These are phyloP conservation scores for Mycoemilia scoparia DNA, from an alignment of 192 early-diverging fungal species.

Conservation along the genomic window DNA sequence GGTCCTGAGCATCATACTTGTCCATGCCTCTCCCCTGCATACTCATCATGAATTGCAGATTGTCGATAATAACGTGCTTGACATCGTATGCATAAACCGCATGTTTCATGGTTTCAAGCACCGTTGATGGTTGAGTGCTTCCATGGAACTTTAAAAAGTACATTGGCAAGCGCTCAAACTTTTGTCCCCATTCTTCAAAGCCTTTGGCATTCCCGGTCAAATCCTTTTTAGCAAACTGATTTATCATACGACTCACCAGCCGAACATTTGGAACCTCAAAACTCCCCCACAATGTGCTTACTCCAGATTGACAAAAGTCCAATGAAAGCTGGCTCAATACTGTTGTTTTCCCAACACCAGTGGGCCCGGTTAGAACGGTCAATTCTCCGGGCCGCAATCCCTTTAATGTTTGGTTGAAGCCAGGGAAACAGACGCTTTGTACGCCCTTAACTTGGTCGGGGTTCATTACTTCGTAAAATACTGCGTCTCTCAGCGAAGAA, in stretches of 20 bases:
- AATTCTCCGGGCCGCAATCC: conserved; percentile 52
- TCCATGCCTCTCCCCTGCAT: conserved; percentile 40
- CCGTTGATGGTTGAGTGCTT: conserved; percentile 41
- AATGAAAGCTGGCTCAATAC: conserved; percentile 50
- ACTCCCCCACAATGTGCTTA: conserved; percentile 56
- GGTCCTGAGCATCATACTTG: conserved; percentile 51
- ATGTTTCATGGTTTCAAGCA: conserved; percentile 44
- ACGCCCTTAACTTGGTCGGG: conserved; percentile 47
- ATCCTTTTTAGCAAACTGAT: conserved; percentile 40
- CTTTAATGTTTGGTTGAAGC: conserved; percentile 40
- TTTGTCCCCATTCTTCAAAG: conserved; percentile 36
- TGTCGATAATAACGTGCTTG: conserved; percentile 51
- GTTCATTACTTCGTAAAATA: conserved; percentile 40
- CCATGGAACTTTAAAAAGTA: conserved; percentile 61
- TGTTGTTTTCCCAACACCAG: conserved; percentile 54
- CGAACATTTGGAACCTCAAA: conserved; percentile 59
- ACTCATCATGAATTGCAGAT: conserved; percentile 59
- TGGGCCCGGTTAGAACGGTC: conserved; percentile 47
- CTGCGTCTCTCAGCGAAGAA: conserved; percentile 36
- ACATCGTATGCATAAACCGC: conserved; percentile 53
- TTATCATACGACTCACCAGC: conserved; percentile 46
- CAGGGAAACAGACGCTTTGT: conserved; percentile 38
- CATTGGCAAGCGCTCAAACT: conserved; percentile 50
- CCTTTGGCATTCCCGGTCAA: conserved; percentile 27
- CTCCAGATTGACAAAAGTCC: conserved; percentile 45